Evolutionary conservation across 331 rosid species (phyloP).

Genomic region (Phaseolus coccineus): DNA sequence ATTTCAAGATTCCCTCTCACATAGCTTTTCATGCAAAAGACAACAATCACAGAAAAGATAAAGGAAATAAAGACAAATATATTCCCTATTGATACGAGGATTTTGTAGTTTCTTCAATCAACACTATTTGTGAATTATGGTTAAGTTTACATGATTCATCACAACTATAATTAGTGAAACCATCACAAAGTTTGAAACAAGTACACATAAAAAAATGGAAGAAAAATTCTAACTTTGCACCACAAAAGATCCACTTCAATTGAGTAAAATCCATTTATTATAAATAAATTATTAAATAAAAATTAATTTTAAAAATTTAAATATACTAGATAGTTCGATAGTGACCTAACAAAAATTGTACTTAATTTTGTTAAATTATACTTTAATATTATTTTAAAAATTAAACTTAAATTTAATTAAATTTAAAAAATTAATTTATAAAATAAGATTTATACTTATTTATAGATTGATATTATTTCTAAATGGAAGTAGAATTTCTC

Average conservation of each 20-base stretch:
- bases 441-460: too few species aligned
- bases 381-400: too few species aligned
- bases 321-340: too few species aligned
- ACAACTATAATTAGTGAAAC: neutral
- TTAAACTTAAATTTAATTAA: too few species aligned
- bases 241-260: neutral
- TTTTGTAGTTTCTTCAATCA: neutral
- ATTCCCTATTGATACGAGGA: neutral
- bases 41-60: neutral
- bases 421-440: too few species aligned
- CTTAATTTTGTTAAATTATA: too few species aligned
- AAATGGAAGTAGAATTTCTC: too few species aligned
- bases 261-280: too few species aligned
- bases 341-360: too few species aligned
- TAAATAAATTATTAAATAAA: too few species aligned
- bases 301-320: too few species aligned
- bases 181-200: neutral
- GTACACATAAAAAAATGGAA: neutral
- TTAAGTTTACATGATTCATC: slow-evolving; percentile 1
- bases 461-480: too few species aligned
- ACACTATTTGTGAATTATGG: neutral
- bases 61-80: slow-evolving; percentile 19
- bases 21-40: slow-evolving; percentile 11
- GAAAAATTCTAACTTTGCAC: neutral
- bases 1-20: neutral